Evolutionary conservation across 495 filamentous ascomycete genomes (phyloP), one percentile per base, ranked within the genome.

Genomic region (Geopyxis carbonaria): DNA sequence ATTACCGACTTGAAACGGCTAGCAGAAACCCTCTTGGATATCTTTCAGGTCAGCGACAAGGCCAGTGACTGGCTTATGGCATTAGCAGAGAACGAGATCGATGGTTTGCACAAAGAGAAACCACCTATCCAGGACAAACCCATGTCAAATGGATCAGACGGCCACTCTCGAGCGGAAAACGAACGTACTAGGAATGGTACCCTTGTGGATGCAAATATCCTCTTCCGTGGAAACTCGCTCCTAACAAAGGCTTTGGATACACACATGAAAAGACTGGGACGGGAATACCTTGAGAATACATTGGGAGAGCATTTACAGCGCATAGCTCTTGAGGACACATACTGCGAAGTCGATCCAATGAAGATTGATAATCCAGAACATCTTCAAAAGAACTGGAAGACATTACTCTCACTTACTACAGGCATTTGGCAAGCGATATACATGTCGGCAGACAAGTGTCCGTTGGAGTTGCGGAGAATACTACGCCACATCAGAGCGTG

Each of bases 11-110:
- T 94, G 27, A 76, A 74, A 46, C 66, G 73, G 18, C 62, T 95
- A n/a, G 77, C 83, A 6, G 84, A 93, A 51, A 75, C 78, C 23
- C 70, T 99, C 31, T 64, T 95, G 47, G 83, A 93, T 50, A 91
- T 99, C 38, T 99, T 80, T 51, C 89, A 99, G 55, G 91, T 93
- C 9, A 85, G 82, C n/a, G 85, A 83, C 3, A 72, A 73, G 36
- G 78, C 80, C 9, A 73, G 68, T 25, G 83, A 93, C 35, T 99
- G 89, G 89, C 68, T 99, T 20, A 89, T 82, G 61, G 73, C 79
- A 2, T 65, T 99, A 35, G 80, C 92, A 8, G 91, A 99, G 54
- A 85, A 93, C 47, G 89, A 99, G 57, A 95, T 99, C 39, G 89
- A 95, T 52, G 87, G 83, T 5, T 70, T 86, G 7, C 73, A 80